Percentiles rank a stretch among this genome's conserved stretches.
Conservation (phyloP, 345 rosid genomes). For the Fremontodendron californicum region DNA sequence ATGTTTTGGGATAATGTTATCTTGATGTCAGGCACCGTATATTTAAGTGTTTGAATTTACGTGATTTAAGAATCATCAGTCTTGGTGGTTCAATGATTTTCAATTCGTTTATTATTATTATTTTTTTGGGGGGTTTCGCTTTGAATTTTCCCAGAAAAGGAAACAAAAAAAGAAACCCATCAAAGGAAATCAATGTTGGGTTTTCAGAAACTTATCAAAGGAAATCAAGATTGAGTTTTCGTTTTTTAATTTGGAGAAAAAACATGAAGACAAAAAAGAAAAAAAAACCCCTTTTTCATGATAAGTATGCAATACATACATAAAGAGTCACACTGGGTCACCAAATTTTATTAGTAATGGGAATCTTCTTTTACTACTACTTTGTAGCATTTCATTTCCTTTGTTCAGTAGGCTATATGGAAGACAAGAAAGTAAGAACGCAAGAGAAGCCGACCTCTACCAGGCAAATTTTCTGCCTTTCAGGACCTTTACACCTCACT, state of each 20-base stretch:
- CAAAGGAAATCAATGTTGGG: neutral
- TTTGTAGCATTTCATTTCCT: neutral
- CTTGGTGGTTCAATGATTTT: neutral
- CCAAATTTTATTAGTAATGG: neutral
- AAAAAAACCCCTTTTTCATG: neutral
- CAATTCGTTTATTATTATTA: neutral
- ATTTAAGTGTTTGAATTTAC: neutral
- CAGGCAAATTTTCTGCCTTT: slow-evolving; percentile 41
- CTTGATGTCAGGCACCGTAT: neutral
- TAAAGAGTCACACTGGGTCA: neutral
- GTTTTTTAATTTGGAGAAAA: neutral
- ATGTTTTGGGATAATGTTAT: neutral
- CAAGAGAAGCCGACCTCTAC: slow-evolving; percentile 19
- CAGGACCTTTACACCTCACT: slow-evolving; percentile 56
- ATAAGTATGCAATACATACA: neutral
- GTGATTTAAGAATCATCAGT: neutral
- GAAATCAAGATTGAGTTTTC: neutral
- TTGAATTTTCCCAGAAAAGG: neutral
- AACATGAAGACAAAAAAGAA: neutral
- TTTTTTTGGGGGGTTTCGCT: neutral
- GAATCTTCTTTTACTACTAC: neutral
- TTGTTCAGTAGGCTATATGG: slow-evolving; percentile 6
- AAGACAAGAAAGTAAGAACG: slow-evolving; percentile 3
- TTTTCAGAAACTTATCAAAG: neutral
- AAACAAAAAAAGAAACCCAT: neutral